These are phyloP conservation scores for Eimeria nieschulzi DNA, from an alignment of 169 alveolate species.

Conservation along the genomic window DNA sequence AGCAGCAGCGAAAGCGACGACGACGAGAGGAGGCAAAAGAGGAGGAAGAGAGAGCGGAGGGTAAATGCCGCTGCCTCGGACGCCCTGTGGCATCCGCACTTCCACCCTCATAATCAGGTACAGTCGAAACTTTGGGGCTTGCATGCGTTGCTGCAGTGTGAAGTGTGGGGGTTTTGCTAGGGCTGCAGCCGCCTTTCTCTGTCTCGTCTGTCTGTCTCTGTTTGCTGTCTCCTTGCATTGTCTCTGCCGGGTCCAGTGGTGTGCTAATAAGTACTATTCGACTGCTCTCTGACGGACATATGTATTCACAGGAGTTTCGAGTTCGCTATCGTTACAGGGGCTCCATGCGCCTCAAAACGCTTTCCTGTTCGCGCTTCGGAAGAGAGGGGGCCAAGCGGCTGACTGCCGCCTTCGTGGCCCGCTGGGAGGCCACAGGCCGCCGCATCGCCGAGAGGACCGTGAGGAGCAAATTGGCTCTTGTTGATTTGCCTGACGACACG, in stretches of 20 bases:
- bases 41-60: slow-evolving; percentile 54
- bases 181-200: background rate
- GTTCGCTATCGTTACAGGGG: slow-evolving; percentile 83
- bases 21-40: slow-evolving; percentile 46
- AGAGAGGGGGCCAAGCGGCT: slow-evolving; percentile 77
- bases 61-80: slow-evolving; percentile 79
- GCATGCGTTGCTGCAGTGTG: no score
- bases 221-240: background rate
- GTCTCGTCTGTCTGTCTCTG: background rate
- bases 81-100: slow-evolving; percentile 84
- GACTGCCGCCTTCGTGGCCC: slow-evolving; percentile 78
- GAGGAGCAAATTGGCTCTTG: slow-evolving; percentile 75
- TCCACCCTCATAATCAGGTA: slow-evolving; percentile 83
- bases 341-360: slow-evolving; percentile 81
- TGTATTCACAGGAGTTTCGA: slow-evolving; percentile 75
- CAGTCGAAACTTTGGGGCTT: background rate
- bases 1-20: slow-evolving; percentile 73
- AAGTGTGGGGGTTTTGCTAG: background rate
- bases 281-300: background rate
- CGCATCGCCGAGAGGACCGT: slow-evolving; percentile 78
- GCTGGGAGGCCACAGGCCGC: slow-evolving; percentile 81
- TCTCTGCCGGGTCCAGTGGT: background rate
- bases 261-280: background rate
- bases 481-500: slow-evolving; percentile 54
- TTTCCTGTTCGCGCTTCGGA: slow-evolving; percentile 80